These are phyloP conservation scores for Yamadazyma membranifaciens DNA, from an alignment of 1,139 yeast genomes.

Conservation along the genomic window DNA sequence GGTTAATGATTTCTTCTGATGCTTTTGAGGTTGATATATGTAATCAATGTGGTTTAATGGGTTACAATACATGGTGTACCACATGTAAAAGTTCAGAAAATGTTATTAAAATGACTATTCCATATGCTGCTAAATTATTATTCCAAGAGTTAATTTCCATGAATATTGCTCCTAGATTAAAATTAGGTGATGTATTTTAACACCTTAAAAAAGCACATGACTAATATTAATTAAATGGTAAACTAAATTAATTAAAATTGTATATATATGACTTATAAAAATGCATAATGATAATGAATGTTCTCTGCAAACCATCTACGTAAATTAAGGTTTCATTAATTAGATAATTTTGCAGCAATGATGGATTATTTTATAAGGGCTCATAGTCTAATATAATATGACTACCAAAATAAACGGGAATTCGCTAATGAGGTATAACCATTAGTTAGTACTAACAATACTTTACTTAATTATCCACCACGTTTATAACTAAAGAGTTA, in stretches of 20 bases:
- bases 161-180: constrained; percentile 96
- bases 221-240: not conserved
- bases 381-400: too few species aligned
- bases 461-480: too few species aligned
- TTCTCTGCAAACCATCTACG: not conserved
- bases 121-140: constrained; percentile 93
- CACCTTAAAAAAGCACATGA: not conserved
- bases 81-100: constrained; percentile 86
- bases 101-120: constrained; percentile 92
- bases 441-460: too few species aligned
- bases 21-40: constrained; percentile 97
- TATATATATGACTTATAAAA: not conserved
- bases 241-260: too few species aligned
- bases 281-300: constrained; percentile 3
- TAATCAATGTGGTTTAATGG: constrained; percentile 96
- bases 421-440: too few species aligned
- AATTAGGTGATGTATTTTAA: constrained; percentile 79
- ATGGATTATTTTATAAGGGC: too few species aligned
- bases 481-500: too few species aligned
- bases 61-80: constrained; percentile 96
- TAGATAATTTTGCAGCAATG: too few species aligned
- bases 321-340: too few species aligned
- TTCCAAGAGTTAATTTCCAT: constrained; percentile 95
- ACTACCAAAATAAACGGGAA: too few species aligned
- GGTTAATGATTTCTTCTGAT: constrained; percentile 95